Base-by-base conservation (phyloP, 208 protist species). In the Angomonas deanei region DNA sequence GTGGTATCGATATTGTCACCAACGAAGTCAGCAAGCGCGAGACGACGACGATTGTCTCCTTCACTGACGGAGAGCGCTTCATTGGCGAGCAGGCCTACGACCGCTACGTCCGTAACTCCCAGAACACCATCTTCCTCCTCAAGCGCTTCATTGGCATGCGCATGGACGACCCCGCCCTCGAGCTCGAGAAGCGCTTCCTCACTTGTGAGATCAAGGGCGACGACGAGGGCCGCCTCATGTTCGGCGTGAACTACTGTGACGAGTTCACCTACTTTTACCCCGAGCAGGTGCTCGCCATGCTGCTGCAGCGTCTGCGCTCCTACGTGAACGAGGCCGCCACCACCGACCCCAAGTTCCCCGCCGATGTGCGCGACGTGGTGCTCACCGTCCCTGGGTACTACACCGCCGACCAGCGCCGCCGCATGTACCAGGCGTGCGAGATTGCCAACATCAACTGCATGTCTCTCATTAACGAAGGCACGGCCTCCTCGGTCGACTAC, bases 281-380 rank as follows among this genome's bases (percentile, higher is more conserved):
- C 6, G 91, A 96, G 80, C 92, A 97, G 71, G 81, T 94, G 23
- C 68, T 97, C n/a, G 92, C 87, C 3, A 96, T 96, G 92, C 68
- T 94, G 66, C 79, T 97, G 50, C 84, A 86, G 66, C 66, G 88
- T 23, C 80, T 97, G 21, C 72, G 78, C 26, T 46, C 49, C 11
- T 94, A 96, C 76, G 87, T 92, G 24, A 91, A 93, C 70, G 52
- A 71, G n/a, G 80, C 84, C 8, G 67, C 74, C 28, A 75, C 82
- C n/a, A 70, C 68, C 15, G 81, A 93, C 61, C 61, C 76, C 17
- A 86, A 83, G 56, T 61, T 72, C 5, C 64, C 66, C 54, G 74
- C 74, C 5, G 80, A 92, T 32, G 84, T 88, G 32, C 67, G 72
- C 10, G 91, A 96, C 57, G 91, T 81, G 32, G 93, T 97, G 5